Percentiles rank a stretch among this genome's conserved stretches.
These are phyloP conservation scores for Vicia faba DNA, from an alignment of 306 rosid genomes.

Conservation along the genomic window DNA sequence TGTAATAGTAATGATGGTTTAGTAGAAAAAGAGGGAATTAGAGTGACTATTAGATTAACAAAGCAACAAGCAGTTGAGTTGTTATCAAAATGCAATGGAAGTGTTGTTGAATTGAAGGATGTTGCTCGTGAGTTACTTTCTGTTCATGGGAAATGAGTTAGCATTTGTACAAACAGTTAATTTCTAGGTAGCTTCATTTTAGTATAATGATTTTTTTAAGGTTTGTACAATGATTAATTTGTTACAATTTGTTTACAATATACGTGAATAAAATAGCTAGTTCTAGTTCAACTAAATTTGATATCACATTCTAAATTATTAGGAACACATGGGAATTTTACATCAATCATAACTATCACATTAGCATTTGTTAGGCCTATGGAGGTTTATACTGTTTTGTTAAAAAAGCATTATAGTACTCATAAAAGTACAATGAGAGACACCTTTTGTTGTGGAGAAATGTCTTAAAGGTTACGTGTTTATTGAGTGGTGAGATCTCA, in stretches of 20 bases:
- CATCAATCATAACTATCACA: background rate
- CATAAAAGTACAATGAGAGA: no score
- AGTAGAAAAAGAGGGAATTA: conserved; percentile 38
- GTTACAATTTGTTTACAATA: background rate
- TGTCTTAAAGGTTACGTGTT: no score
- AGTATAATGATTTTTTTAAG: background rate
- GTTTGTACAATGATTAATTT: background rate
- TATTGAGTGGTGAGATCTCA: no score
- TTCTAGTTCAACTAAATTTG: background rate
- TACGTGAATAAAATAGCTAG: background rate
- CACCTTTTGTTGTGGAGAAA: no score
- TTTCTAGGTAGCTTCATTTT: background rate
- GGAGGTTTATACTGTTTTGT: no score
- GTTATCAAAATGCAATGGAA: conserved; percentile 61
- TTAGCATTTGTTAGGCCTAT: no score
- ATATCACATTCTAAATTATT: background rate
- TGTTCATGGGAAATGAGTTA: conserved; percentile 40
- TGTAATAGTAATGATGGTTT: background rate
- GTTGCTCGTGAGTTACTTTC: conserved; percentile 49
- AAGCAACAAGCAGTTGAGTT: conserved; percentile 65
- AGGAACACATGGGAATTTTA: background rate
- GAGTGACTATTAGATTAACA: conserved; percentile 68
- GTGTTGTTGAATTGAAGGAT: conserved; percentile 57
- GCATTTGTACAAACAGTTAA: conserved; percentile 1
- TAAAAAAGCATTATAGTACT: no score